Percentiles rank a stretch among this genome's conserved stretches.
Evolutionary conservation across 2,329 filamentous ascomycete species (phyloP).

Genomic region (Neospermospora avenae): DNA sequence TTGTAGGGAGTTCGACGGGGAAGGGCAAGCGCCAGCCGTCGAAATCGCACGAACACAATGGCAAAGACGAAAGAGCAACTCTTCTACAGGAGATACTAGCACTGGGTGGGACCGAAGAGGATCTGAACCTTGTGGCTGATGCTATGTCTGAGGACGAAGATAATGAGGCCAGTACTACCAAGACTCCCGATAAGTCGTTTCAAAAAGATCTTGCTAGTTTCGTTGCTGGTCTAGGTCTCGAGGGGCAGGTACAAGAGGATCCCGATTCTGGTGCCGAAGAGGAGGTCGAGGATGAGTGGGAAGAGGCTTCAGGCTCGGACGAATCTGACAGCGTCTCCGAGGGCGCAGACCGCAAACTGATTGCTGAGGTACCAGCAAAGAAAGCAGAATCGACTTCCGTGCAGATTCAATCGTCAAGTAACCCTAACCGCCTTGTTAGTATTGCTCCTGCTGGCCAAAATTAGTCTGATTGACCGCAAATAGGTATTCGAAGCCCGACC

Average conservation of each 20-base stretch:
- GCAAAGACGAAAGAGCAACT: constrained; percentile 32
- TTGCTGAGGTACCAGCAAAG: constrained; percentile 3
- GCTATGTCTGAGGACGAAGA: constrained; percentile 48
- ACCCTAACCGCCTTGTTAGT: constrained; percentile 35
- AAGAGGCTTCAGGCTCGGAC: constrained; percentile 36
- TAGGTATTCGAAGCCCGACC: constrained; percentile 59
- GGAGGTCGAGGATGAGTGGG: constrained; percentile 37
- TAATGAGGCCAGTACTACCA: constrained; percentile 18
- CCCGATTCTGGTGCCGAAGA: constrained; percentile 35
- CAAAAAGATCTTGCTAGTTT: constrained; percentile 51
- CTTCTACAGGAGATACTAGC: constrained; percentile 62
- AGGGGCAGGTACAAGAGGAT: constrained; percentile 38
- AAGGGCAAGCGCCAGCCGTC: constrained; percentile 13
- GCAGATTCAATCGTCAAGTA: constrained; percentile 17
- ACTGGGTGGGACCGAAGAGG: constrained; percentile 62
- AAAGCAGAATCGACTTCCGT: neutral
- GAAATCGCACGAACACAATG: constrained; percentile 17
- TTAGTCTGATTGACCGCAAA: constrained; percentile 30
- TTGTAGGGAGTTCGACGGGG: constrained; percentile 24
- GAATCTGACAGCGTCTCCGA: constrained; percentile 12
- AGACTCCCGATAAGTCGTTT: constrained; percentile 45
- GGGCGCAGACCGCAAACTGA: neutral
- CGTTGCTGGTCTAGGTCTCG: constrained; percentile 48
- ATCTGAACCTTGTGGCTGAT: constrained; percentile 58
- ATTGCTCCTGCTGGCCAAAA: constrained; percentile 7